A percentile compares a stretch with the other conserved stretches of the same genome.
Evolutionary conservation across 2,329 filamentous ascomycete genomes (phyloP).

Genomic region (Alternaria rosae): DNA sequence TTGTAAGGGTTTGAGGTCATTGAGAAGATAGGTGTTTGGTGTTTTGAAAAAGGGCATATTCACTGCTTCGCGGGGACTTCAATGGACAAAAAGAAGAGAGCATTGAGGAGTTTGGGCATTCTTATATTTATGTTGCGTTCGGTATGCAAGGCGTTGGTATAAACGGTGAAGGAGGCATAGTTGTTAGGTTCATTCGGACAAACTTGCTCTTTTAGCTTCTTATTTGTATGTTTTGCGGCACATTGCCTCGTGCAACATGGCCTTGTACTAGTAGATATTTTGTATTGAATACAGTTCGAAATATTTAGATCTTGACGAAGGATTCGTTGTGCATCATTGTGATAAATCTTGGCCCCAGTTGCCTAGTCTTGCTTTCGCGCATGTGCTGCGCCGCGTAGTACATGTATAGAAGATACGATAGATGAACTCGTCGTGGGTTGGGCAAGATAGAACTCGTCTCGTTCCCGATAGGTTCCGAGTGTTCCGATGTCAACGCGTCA

Average conservation of each 20-base stretch:
- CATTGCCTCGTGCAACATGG: neutral
- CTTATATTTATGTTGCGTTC: neutral
- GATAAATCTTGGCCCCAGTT: neutral
- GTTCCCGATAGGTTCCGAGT: neutral
- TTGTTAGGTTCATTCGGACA: neutral
- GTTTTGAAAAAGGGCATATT: neutral
- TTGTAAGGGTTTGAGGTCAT: constrained; percentile 60
- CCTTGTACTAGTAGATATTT: neutral
- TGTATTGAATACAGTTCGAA: neutral
- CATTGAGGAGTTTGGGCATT: neutral
- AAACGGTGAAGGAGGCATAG: neutral
- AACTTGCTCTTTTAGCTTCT: neutral
- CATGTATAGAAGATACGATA: neutral
- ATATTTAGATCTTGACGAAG: neutral
- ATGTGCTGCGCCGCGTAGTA: neutral
- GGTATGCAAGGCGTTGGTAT: neutral
- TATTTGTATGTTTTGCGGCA: neutral
- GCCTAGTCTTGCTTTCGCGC: neutral
- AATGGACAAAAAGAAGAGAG: neutral
- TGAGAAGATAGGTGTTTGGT: neutral
- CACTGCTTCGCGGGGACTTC: neutral
- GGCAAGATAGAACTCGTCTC: neutral
- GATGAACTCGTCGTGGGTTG: neutral
- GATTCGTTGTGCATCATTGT: neutral
- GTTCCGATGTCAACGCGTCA: neutral